Base-by-base conservation (phyloP, 2,329 filamentous ascomycete species). In the Neopestalotiopsis rosae region DNA sequence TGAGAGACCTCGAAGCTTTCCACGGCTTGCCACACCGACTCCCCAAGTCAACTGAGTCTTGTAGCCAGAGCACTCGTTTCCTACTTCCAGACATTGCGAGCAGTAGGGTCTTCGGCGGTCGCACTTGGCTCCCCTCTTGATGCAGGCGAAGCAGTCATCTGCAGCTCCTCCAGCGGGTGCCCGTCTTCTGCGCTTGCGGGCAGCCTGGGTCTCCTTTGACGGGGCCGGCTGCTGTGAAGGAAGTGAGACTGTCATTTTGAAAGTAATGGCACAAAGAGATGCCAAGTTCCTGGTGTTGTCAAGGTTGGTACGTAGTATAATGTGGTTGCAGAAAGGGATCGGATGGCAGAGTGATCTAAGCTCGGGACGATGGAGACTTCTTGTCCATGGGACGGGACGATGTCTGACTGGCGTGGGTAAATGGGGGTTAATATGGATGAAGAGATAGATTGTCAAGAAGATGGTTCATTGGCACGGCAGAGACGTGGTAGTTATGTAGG, bases 31-130 rank as follows among this genome's bases (percentile, higher is more conserved):
- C 69, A 98, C 95, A 65, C 95, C 95, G 62, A 98, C 94, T 57
- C 94, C 94, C 95, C 95, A 98, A 61, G 95, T 98, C 81, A 98
- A 87, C 75, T 95, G 95, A 17, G 95, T 98, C 84, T 97, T 97
- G 86, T 98, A 98, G 69, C 95, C 95, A 34, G 94, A 94, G 83
- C 95, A 98, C 78, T 97, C 94, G 79, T 94, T 94, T 72, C 94
- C 95, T 72, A 94, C 88, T 75, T 97, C 94, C 71, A 98, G 88
- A 81, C 95, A 99, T 82, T 94, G 95, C 59, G 94, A 94, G 83
- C 96, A 98, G 82, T 98, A 98, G 9, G 95, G 95, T 76, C 95
- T 89, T 78, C 94, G 90, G 75, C 95, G 91, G 82, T 98, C 95
- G 84, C 95, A 99, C 81, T 94, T 93, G 72, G 92, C 87, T 75